Percentiles rank a stretch among this genome's conserved stretches.
Evolutionary conservation across 1,284 basidiomycete species (phyloP).

Genomic region (Neonothopanus nambi): DNA sequence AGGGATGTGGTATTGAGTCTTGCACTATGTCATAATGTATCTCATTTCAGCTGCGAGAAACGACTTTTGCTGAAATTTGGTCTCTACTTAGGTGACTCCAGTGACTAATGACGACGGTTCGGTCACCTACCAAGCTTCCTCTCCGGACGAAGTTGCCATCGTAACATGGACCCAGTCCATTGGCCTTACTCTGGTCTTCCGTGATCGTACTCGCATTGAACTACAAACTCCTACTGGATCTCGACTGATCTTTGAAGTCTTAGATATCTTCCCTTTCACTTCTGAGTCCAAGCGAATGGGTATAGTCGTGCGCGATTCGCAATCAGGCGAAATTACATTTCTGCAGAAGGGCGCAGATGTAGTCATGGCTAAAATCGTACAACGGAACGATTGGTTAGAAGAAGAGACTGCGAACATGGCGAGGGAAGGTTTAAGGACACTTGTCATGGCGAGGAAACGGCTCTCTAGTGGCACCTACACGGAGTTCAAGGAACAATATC

Average conservation of each 20-base stretch:
- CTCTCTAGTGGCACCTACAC: conserved; percentile 71
- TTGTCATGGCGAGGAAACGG: conserved; percentile 88
- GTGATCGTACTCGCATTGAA: conserved; percentile 87
- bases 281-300: conserved; percentile 99
- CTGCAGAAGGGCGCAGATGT: conserved; percentile 98
- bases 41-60: conserved; percentile 22
- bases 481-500: conserved; percentile 77
- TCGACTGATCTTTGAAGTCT: conserved; percentile 77
- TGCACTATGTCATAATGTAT: conserved; percentile 94
- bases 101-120: conserved; percentile 92
- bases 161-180: conserved; percentile 98
- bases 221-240: conserved; percentile 69
- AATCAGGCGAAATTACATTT: conserved; percentile 82
- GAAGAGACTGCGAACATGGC: conserved; percentile 99
- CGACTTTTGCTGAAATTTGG: conserved; percentile 4
- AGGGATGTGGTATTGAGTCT: conserved; percentile 92
- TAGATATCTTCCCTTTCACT: conserved; percentile 97
- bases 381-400: conserved; percentile 98
- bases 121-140: conserved; percentile 96
- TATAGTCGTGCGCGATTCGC: conserved; percentile 85
- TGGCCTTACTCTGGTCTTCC: conserved; percentile 83
- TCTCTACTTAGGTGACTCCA: conserved; percentile 80
- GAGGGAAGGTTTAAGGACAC: conserved; percentile 90
- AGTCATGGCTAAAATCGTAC: conserved; percentile 94
- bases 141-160: conserved; percentile 98